phyloP scores from a whole-genome alignment of 2,329 filamentous ascomycete species.

The Diaporthe nobilis region DNA sequence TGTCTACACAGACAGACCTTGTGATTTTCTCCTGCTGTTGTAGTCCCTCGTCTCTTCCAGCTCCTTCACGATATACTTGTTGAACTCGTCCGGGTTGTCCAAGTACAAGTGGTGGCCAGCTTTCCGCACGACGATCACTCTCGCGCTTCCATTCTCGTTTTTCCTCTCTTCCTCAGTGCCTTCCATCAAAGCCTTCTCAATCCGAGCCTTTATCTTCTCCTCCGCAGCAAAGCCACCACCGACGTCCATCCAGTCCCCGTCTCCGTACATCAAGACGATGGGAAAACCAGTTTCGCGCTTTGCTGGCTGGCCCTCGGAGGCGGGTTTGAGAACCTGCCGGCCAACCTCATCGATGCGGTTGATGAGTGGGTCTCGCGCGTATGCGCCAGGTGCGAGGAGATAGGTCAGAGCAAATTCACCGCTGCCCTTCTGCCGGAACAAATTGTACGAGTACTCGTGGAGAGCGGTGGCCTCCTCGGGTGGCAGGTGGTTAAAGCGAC shows the following conservation, averaged over 20 bases:
- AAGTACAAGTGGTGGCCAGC: constrained; percentile 73
- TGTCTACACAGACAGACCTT: constrained; percentile 27
- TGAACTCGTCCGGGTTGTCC: constrained; percentile 72
- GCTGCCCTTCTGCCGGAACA: constrained; percentile 92
- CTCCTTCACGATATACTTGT: constrained; percentile 66
- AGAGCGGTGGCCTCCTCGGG: constrained; percentile 83
- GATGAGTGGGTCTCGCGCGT: constrained; percentile 89
- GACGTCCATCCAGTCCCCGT: constrained; percentile 99
- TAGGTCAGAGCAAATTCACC: constrained; percentile 96
- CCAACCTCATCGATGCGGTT: constrained; percentile 89
- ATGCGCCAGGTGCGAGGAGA: constrained; percentile 92
- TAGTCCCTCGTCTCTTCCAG: constrained; percentile 63
- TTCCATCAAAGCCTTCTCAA: constrained; percentile 69
- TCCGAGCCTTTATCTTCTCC: constrained; percentile 81
- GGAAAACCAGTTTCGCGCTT: constrained; percentile 78
- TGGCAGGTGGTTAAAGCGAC: constrained; percentile 91
- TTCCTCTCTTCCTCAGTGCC: constrained; percentile 78
- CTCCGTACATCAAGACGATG: constrained; percentile 94
- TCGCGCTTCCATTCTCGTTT: constrained; percentile 83
- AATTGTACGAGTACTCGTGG: constrained; percentile 93
- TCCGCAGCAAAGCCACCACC: constrained; percentile 85
- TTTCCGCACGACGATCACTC: constrained; percentile 81
- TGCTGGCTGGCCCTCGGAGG: constrained; percentile 50
- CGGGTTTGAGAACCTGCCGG: constrained; percentile 70
- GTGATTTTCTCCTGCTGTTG: constrained; percentile 42